Conservation (phyloP, 2,329 filamentous ascomycete genomes). For the Fusarium brevicatenulatum region DNA sequence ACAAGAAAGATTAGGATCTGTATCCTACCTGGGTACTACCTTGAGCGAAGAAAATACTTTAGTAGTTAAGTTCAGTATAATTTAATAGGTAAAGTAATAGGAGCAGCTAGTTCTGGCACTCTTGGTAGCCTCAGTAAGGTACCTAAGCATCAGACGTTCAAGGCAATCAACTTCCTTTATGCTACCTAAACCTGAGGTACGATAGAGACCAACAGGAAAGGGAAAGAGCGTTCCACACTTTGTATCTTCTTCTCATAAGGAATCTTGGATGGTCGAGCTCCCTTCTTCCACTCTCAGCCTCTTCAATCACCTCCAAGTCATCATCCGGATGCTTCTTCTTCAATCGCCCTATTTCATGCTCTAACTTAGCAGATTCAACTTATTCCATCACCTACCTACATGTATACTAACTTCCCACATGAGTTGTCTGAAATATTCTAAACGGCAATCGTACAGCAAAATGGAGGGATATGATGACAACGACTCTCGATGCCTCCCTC, state of each 20-base stretch:
- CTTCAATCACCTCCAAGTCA: background rate
- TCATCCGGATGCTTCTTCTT: background rate
- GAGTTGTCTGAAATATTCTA: background rate
- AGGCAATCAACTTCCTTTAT: background rate
- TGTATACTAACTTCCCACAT: background rate
- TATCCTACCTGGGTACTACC: background rate
- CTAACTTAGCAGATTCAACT: background rate
- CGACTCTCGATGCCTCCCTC: conserved; percentile 31
- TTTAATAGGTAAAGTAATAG: background rate
- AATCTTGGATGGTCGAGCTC: no score
- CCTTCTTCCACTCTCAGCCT: background rate
- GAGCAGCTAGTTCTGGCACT: background rate
- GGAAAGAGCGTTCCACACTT: background rate
- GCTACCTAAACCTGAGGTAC: background rate
- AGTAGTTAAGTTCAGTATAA: background rate
- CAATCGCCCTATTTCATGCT: conserved; percentile 1
- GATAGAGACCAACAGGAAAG: background rate
- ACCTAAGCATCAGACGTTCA: background rate
- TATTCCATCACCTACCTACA: conserved; percentile 27
- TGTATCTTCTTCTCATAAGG: background rate
- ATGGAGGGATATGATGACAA: conserved; percentile 36
- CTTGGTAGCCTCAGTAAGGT: background rate
- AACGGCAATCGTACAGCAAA: background rate
- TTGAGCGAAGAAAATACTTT: background rate
- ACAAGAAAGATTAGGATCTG: background rate